Conservation (phyloP, 2,329 filamentous ascomycete species). For the Nemania sp. region DNA sequence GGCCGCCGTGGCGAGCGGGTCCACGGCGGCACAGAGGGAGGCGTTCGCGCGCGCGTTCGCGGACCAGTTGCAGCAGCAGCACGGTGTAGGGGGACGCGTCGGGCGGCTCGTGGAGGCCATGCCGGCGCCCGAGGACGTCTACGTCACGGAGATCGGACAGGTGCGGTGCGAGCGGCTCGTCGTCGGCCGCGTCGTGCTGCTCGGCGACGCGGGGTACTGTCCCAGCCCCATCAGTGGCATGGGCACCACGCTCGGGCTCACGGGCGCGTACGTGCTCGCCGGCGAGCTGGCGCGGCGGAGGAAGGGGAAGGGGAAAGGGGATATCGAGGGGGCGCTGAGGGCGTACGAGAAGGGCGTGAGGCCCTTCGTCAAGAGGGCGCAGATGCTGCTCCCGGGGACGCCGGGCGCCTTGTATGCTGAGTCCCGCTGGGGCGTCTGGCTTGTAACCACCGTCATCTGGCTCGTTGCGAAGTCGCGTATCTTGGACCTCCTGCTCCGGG, state of each 20-base stretch:
- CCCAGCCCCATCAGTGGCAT: conserved; percentile 55
- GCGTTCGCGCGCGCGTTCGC: conserved; percentile 40
- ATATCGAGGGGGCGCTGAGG: conserved; percentile 43
- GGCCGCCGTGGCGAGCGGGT: neutral
- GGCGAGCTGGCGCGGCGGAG: conserved; percentile 56
- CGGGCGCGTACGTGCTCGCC: conserved; percentile 60
- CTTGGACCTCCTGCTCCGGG: conserved; percentile 25
- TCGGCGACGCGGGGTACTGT: conserved; percentile 60
- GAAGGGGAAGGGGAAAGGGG: conserved; percentile 26
- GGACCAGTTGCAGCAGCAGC: conserved; percentile 30
- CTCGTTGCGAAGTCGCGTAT: conserved; percentile 34
- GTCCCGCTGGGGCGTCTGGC: conserved; percentile 29
- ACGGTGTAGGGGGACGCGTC: conserved; percentile 10
- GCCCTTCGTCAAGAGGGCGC: conserved; percentile 50
- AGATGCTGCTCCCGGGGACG: conserved; percentile 38
- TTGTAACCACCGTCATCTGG: conserved; percentile 29
- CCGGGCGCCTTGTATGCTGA: conserved; percentile 31
- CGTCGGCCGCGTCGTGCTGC: conserved; percentile 51
- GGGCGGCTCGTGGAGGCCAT: conserved; percentile 2
- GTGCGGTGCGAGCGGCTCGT: conserved; percentile 51
- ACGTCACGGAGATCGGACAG: conserved; percentile 49
- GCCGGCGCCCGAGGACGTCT: conserved; percentile 48
- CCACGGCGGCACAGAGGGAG: conserved; percentile 31
- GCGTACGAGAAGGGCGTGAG: conserved; percentile 51
- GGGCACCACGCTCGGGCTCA: conserved; percentile 54